phyloP scores from a whole-genome alignment of 1,139 yeast genomes.

The Magnusiomyces tetraspermus region DNA sequence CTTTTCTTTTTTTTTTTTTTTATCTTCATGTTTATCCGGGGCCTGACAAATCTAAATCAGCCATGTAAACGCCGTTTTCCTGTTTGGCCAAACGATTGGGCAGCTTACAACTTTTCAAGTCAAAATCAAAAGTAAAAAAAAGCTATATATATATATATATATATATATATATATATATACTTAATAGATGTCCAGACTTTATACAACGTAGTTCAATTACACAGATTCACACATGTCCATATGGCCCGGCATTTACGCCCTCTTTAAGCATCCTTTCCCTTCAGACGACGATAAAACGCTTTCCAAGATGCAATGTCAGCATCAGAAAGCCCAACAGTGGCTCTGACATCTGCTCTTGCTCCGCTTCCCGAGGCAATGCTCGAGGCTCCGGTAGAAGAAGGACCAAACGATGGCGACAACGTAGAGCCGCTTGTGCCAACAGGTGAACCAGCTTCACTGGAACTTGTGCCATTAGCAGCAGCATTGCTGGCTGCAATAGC shows the following conservation, averaged over 20 bases:
- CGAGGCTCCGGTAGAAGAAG: not conserved
- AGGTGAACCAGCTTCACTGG: not conserved
- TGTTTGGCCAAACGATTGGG: too few species aligned
- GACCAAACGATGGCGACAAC: not conserved
- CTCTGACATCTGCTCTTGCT: not conserved
- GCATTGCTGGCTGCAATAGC: not conserved
- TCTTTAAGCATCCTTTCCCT: not conserved
- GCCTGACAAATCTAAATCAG: too few species aligned
- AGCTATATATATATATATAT: not conserved
- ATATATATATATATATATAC: too few species aligned
- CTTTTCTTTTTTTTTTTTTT: too few species aligned
- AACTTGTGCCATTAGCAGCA: not conserved
- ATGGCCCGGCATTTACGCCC: not conserved
- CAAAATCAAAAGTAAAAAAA: too few species aligned
- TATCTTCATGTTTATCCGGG: too few species aligned
- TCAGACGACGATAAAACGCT: not conserved
- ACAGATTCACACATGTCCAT: too few species aligned
- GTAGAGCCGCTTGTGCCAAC: not conserved
- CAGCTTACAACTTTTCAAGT: too few species aligned
- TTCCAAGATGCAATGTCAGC: slow-evolving; percentile 1
- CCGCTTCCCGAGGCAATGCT: not conserved
- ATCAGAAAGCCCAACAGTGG: not conserved
- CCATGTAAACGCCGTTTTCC: too few species aligned
- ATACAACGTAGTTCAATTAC: too few species aligned
- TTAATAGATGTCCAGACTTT: too few species aligned